These are phyloP conservation scores for Ustilaginoidea virens DNA, from an alignment of 2,329 filamentous ascomycete species.

Conservation along the genomic window DNA sequence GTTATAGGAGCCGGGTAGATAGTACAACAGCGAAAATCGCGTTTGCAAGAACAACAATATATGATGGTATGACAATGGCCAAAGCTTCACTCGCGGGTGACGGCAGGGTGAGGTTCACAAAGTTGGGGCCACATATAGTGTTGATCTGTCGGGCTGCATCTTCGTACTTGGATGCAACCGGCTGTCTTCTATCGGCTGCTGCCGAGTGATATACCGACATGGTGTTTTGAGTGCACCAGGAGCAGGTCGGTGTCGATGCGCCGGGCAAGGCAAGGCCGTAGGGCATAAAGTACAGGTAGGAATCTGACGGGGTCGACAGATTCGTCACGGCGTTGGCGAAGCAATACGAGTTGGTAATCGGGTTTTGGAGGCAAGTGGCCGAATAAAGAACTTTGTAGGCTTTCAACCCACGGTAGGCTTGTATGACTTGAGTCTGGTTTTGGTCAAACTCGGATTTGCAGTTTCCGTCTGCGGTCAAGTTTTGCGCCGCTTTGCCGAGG, in stretches of 20 bases:
- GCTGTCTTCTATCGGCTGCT: slow-evolving; percentile 47
- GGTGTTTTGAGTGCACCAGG: slow-evolving; percentile 57
- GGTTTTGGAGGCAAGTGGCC: slow-evolving; percentile 63
- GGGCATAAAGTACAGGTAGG: slow-evolving; percentile 75
- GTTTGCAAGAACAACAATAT: slow-evolving; percentile 1
- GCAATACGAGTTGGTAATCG: slow-evolving; percentile 52
- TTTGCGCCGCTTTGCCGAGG: slow-evolving; percentile 47
- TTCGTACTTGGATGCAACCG: slow-evolving; percentile 54
- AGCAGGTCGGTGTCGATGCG: slow-evolving; percentile 57
- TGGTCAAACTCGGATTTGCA: slow-evolving; percentile 57
- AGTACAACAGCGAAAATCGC: slow-evolving; percentile 7
- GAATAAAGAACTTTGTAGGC: slow-evolving; percentile 67
- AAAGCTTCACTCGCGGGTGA: slow-evolving; percentile 12
- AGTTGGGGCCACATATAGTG: slow-evolving; percentile 40
- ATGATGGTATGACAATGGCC: slow-evolving; percentile 7
- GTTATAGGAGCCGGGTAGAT: slow-evolving; percentile 9
- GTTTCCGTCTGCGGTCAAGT: slow-evolving; percentile 45
- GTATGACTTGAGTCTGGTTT: slow-evolving; percentile 53
- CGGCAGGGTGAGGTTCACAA: slow-evolving; percentile 41
- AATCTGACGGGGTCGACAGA: slow-evolving; percentile 48
- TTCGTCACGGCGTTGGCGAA: slow-evolving; percentile 80
- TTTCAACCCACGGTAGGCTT: slow-evolving; percentile 61
- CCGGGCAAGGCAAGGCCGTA: slow-evolving; percentile 57
- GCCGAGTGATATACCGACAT: slow-evolving; percentile 68
- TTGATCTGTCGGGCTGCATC: slow-evolving; percentile 61